Evolutionary conservation across 73 alveolate species (phyloP).

Genomic region (Symbiodinium pilosum): DNA sequence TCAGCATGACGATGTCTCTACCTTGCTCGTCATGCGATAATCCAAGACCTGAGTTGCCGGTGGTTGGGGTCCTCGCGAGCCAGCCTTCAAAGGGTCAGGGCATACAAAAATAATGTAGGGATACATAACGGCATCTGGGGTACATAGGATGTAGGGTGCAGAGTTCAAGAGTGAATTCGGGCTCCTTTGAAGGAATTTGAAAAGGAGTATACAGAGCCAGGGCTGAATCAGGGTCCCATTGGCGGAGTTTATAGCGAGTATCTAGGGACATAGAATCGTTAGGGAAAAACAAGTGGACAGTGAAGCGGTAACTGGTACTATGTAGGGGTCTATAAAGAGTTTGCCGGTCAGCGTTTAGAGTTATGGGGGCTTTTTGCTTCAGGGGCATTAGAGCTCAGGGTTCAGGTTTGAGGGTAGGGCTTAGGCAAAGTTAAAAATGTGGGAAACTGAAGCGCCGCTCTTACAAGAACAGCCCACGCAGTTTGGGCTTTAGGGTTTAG

Average conservation of each 20-base stretch:
- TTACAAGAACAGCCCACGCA: too few relatives aligned
- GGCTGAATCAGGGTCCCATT: not conserved
- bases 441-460: too few relatives aligned
- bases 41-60: slow-evolving; percentile 63
- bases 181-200: not conserved
- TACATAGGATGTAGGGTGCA: not conserved
- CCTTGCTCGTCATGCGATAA: slow-evolving; percentile 61
- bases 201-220: too few relatives aligned
- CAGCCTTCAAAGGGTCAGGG: not conserved
- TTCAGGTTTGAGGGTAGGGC: not conserved
- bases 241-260: too few relatives aligned
- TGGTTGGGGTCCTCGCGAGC: not conserved
- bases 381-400: not conserved
- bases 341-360: not conserved
- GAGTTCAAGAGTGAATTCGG: not conserved
- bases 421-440: too few relatives aligned
- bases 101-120: not conserved
- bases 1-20: slow-evolving; percentile 36
- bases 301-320: too few relatives aligned
- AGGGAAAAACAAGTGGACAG: too few relatives aligned
- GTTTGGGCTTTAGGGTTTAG: not conserved
- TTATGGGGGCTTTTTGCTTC: not conserved
- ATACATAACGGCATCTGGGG: not conserved
- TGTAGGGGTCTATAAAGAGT: not conserved
- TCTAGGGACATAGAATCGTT: too few relatives aligned